phyloP scores from a whole-genome alignment of 257 asterid genomes.

The Jacaranda mimosifolia region DNA sequence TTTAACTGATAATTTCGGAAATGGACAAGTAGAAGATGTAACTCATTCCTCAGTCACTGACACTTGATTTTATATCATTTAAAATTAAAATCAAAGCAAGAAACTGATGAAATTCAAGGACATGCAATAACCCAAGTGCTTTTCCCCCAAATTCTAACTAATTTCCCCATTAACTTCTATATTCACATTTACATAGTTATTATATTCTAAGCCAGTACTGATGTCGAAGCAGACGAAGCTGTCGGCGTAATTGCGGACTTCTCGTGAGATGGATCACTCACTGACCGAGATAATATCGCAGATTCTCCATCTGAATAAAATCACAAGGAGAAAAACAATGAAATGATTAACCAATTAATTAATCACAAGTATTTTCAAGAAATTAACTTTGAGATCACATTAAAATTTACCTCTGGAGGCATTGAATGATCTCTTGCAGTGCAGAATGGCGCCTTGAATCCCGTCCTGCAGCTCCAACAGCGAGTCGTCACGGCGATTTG shows the following conservation, averaged over 20 bases:
- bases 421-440: constrained; percentile 79
- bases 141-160: background rate
- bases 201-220: background rate
- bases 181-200: background rate
- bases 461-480: constrained; percentile 69
- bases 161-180: background rate
- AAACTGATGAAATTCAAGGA: background rate
- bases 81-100: constrained; percentile 23
- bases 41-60: too few species aligned
- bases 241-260: constrained; percentile 40
- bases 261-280: constrained; percentile 60
- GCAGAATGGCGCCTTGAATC: constrained; percentile 75
- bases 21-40: too few species aligned
- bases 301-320: constrained; percentile 48
- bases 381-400: background rate
- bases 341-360: background rate
- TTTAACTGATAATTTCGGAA: too few species aligned
- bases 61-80: constrained; percentile 16
- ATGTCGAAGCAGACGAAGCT: constrained; percentile 5
- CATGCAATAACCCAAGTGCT: constrained; percentile 8
- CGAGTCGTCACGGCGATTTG: constrained; percentile 67
- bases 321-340: background rate
- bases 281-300: constrained; percentile 48
- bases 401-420: constrained; percentile 48
- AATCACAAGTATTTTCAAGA: background rate